Percentiles rank a stretch among this genome's conserved stretches.
These are phyloP conservation scores for Penicillium sp. DNA, from an alignment of 2,329 filamentous ascomycete species.

Conservation along the genomic window DNA sequence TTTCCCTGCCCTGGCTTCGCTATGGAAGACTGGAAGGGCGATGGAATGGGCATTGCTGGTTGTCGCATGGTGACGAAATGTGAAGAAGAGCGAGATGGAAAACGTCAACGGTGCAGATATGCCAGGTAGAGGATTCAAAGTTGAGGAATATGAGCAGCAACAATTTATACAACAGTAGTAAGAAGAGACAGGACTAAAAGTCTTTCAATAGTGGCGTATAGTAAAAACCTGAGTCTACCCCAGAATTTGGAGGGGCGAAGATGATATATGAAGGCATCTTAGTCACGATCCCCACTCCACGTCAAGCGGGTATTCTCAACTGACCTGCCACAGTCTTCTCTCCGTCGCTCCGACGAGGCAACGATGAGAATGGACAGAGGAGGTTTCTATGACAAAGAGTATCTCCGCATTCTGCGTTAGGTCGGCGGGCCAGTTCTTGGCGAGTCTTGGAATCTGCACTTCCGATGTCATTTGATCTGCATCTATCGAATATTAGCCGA, in stretches of 20 bases:
- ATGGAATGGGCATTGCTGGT: constrained; percentile 46
- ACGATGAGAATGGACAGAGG: background rate
- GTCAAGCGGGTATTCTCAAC: constrained; percentile 18
- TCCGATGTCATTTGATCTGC: constrained; percentile 12
- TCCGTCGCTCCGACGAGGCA: background rate
- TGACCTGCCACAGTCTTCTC: background rate
- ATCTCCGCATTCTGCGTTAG: constrained; percentile 1
- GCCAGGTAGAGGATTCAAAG: background rate
- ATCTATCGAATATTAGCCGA: background rate
- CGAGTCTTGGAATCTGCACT: background rate
- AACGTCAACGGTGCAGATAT: background rate
- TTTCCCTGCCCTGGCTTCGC: constrained; percentile 75
- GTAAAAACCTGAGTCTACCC: constrained; percentile 12
- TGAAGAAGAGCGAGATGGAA: background rate
- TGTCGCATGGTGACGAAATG: constrained; percentile 20
- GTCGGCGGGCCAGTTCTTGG: constrained; percentile 11
- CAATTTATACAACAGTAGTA: background rate
- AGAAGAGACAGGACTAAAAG: background rate
- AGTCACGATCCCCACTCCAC: constrained; percentile 10
- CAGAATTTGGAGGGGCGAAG: constrained; percentile 14
- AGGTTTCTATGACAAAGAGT: constrained; percentile 13
- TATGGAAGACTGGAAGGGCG: constrained; percentile 75
- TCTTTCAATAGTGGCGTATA: background rate
- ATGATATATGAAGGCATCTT: constrained; percentile 13
- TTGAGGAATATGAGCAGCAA: background rate